phyloP scores from a whole-genome alignment of 2,329 filamentous ascomycete genomes.

The Aspergillus versicolor region DNA sequence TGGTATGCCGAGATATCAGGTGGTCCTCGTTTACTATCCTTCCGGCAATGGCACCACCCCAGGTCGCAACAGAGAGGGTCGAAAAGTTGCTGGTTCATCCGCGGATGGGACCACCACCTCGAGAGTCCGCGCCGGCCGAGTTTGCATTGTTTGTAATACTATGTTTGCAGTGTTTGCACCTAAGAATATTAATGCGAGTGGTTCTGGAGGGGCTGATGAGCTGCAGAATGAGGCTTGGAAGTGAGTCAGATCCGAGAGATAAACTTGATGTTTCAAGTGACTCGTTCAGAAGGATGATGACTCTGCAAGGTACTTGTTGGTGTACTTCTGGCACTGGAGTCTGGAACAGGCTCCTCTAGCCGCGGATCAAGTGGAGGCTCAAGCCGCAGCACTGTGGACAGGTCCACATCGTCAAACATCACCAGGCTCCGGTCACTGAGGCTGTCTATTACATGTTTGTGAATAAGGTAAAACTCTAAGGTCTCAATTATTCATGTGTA shows the following conservation, averaged over 20 bases:
- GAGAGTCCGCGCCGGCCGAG: not conserved
- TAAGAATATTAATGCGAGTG: not conserved
- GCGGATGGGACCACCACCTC: slow-evolving; percentile 22
- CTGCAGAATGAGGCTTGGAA: slow-evolving; percentile 5
- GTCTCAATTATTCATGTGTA: not conserved
- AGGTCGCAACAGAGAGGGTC: not conserved
- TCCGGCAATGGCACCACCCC: slow-evolving; percentile 13
- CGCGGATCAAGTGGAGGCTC: slow-evolving; percentile 21
- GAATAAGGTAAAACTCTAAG: slow-evolving; percentile 1
- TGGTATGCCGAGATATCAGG: slow-evolving; percentile 17
- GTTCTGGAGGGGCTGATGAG: not conserved
- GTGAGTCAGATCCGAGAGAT: slow-evolving; percentile 8
- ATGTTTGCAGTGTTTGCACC: slow-evolving; percentile 7
- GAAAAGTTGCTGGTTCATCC: slow-evolving; percentile 2
- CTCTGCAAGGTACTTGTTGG: not conserved
- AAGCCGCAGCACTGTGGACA: slow-evolving; percentile 3
- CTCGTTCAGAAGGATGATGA: not conserved
- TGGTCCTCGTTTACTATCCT: slow-evolving; percentile 11
- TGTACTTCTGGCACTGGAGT: not conserved
- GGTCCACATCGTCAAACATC: slow-evolving; percentile 9
- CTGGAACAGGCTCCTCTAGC: slow-evolving; percentile 13
- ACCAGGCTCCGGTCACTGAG: slow-evolving; percentile 8
- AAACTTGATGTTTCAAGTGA: not conserved
- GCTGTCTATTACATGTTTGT: slow-evolving; percentile 7
- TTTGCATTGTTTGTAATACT: slow-evolving; percentile 17